phyloP scores from a whole-genome alignment of 768 basidiomycete genomes.

The Calvatia gigantea region DNA sequence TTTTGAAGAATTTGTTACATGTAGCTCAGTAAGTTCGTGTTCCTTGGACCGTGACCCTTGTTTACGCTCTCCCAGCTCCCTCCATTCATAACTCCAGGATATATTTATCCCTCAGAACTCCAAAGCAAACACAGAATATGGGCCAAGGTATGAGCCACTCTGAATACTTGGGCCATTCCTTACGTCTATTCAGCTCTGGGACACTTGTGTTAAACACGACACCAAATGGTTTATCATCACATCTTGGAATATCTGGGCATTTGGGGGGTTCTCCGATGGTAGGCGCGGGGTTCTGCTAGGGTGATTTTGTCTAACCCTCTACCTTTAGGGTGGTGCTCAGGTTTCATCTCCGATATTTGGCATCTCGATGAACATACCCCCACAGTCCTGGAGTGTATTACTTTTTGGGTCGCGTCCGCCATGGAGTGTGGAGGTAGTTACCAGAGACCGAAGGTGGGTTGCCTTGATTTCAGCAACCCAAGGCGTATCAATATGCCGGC shows the following conservation, averaged over 20 bases:
- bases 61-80: conserved; percentile 34
- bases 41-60: conserved; percentile 2
- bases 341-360: conserved; percentile 47
- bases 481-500: background rate
- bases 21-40: conserved; percentile 32
- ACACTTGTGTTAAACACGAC: conserved; percentile 44
- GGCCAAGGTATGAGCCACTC: conserved; percentile 44
- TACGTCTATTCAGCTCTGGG: conserved; percentile 43
- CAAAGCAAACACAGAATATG: conserved; percentile 51
- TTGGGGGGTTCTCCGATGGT: conserved; percentile 61
- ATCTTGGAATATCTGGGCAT: conserved; percentile 58
- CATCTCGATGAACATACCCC: conserved; percentile 35
- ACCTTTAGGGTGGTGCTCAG: conserved; percentile 47
- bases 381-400: conserved; percentile 47
- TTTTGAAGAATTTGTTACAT: conserved; percentile 47
- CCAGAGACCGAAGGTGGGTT: conserved; percentile 37
- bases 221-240: conserved; percentile 58
- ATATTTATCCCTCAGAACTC: conserved; percentile 29
- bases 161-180: background rate
- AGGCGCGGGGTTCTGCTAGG: background rate
- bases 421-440: conserved; percentile 35
- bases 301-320: background rate
- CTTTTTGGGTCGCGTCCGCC: conserved; percentile 56
- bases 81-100: conserved; percentile 28
- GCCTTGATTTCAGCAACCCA: background rate